Evolutionary conservation across 305 asterid genomes (phyloP).

Genomic region (Withania somnifera): DNA sequence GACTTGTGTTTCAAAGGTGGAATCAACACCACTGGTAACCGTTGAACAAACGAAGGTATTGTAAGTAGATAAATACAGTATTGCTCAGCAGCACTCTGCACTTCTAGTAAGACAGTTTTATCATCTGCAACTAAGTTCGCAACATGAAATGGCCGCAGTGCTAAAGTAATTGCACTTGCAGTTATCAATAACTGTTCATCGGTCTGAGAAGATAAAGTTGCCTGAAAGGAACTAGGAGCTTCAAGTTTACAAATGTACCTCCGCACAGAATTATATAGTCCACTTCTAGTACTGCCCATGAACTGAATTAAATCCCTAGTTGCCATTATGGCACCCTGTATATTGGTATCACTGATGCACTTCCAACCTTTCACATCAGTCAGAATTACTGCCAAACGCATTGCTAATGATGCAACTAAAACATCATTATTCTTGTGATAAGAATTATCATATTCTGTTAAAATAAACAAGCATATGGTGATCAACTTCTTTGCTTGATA

Average conservation of each 20-base stretch:
- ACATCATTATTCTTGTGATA: slow-evolving; percentile 29
- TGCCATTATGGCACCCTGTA: slow-evolving; percentile 38
- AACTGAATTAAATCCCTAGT: slow-evolving; percentile 48
- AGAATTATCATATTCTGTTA: slow-evolving; percentile 50
- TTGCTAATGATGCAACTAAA: slow-evolving; percentile 53
- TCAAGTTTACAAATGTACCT: slow-evolving; percentile 57
- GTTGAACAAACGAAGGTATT: slow-evolving; percentile 82
- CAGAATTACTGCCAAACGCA: slow-evolving; percentile 77
- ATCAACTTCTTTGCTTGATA: slow-evolving; percentile 73
- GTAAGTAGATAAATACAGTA: slow-evolving; percentile 65
- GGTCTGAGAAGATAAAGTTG: slow-evolving; percentile 26
- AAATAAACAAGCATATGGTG: slow-evolving; percentile 54
- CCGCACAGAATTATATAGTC: slow-evolving; percentile 51
- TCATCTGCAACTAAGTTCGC: slow-evolving; percentile 23
- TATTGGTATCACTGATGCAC: slow-evolving; percentile 28
- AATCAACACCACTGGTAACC: slow-evolving; percentile 65
- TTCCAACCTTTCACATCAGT: slow-evolving; percentile 90
- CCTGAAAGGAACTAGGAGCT: slow-evolving; percentile 37
- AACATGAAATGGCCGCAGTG: slow-evolving; percentile 70
- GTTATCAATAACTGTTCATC: slow-evolving; percentile 70
- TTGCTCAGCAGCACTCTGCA: slow-evolving; percentile 46
- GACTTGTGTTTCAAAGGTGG: slow-evolving; percentile 88
- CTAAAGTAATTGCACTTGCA: slow-evolving; percentile 80
- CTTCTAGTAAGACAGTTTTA: slow-evolving; percentile 31
- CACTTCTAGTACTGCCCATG: slow-evolving; percentile 54